Base-by-base conservation (phyloP, 306 rosid genomes). In the Glycine latifolia region DNA sequence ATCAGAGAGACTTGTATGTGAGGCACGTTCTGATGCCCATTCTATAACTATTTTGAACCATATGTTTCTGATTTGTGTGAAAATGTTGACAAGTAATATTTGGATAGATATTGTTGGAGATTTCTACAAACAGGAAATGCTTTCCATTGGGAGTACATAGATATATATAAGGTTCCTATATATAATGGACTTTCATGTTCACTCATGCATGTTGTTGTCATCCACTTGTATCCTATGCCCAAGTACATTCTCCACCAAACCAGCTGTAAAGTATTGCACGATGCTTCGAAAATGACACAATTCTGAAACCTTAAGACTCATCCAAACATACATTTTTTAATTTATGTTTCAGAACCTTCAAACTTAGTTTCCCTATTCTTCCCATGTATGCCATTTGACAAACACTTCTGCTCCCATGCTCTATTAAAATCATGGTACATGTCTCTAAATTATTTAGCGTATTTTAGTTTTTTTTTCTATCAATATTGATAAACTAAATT, bases 221-320 rank as follows among this genome's bases (percentile, higher is more conserved):
- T 79, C 84, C 84, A 82, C 86, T 82, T 82, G 72, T 78, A 73
- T 66, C 50, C 55, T 55, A 56, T 7, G 15, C 35, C 49, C 81
- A 78, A 86, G 84, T 86, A 73, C 84, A 81, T 59, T 56, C 80
- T 66, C 83, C 69, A 41, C 82, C 49, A 50, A 4, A 66, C 84
- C 66, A 81, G 86, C 86, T 81, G 83, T 77, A 86, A 82, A 82
- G 74, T 39, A 37, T 49, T 46, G 67, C 83, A 72, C 65, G 52
- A 54, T 86, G 75, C 81, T 48, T 73, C 71, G 83, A 85, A 81
- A 81, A 78, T 86, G 78, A 79, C 79, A 59, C n/a, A 3, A 78
- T 47, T 74, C 86, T 81, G 74, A 82, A 81, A 78, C 78, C 70
- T 81, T 76, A 67, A 67, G 50, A 71, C 56, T 26, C 82, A 63